Evolutionary conservation across 495 filamentous ascomycete genomes (phyloP), one percentile per base, ranked within the genome.

Genomic region (Tuber aestivum): DNA sequence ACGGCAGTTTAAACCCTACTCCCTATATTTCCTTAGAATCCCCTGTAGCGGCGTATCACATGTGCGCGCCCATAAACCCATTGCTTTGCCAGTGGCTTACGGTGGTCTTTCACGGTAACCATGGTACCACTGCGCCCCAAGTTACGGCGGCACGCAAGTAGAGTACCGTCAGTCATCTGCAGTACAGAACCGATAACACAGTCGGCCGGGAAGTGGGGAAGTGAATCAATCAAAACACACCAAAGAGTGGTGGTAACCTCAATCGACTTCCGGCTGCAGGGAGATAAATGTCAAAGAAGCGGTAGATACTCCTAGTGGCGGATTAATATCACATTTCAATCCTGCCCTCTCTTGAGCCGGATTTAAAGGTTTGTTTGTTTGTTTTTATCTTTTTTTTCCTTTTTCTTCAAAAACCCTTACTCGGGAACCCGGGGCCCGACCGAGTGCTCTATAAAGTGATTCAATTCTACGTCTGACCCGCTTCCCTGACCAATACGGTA

Each of bases 181-280:
- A 12, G 23, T 3, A n/a, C 48, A 65, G n/a, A 65, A 16, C 10
- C 10, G 12, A 32, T 65, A 32, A 9, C 27, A 32, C 14, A 16
- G 27, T 10, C 56, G 1, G 48, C 48, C 56, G 27, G 56, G 56
- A 65, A 65, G 56, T 65, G 56, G 56, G 56, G 56, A 65, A 65
- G 56, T 65, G 56, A 65, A 65, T 65, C 56, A 65, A 27, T 32
- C n/a, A 65, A 32, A 65, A 65, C 56, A 65, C n/a, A 65, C 56
- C 27, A 65, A 32, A 16, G 8, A 18, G 3, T 32, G 0, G 27
- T 32, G 10, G 56, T 65, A 65, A 65, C n/a, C n/a, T 65, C 56
- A 65, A 32, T 32, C 3, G 56, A 65, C 10, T 2, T 18, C 45
- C 56, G 32, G 32, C 56, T 3, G 14, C 12, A 65, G n/a, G 8